Conservation (phyloP, 768 basidiomycete species). For the Podaxis pistillaris region DNA sequence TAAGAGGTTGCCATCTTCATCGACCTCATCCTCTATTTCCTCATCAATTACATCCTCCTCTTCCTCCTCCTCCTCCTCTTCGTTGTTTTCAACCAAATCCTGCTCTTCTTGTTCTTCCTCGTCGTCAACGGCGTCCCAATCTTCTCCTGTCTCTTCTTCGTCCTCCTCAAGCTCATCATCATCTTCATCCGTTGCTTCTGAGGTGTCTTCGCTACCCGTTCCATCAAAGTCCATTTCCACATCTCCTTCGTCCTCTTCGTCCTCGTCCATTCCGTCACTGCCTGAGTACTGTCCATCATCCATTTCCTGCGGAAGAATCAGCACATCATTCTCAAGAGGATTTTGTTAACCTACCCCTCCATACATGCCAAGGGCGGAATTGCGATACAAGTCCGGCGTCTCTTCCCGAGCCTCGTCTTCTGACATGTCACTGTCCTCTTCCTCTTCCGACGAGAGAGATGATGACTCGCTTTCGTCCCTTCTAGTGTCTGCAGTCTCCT, state of each 20-base stretch:
- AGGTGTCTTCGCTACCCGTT: constrained; percentile 80
- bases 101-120: constrained; percentile 75
- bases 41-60: constrained; percentile 55
- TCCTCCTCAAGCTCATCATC: constrained; percentile 56
- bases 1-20: constrained; percentile 28
- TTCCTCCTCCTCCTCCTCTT: constrained; percentile 46
- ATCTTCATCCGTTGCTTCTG: constrained; percentile 67
- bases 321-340: constrained; percentile 6
- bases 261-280: constrained; percentile 80
- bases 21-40: constrained; percentile 41
- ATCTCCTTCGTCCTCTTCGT: constrained; percentile 79
- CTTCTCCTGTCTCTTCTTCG: constrained; percentile 41
- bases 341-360: constrained; percentile 63
- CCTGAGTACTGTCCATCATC: constrained; percentile 69
- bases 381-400: constrained; percentile 92
- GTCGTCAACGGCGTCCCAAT: constrained; percentile 56
- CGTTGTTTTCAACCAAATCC: constrained; percentile 51
- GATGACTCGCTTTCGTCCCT: constrained; percentile 50
- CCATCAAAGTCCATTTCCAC: constrained; percentile 89
- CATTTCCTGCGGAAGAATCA: constrained; percentile 61
- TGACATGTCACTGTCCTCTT: constrained; percentile 55
- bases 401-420: constrained; percentile 65
- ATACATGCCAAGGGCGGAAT: constrained; percentile 96
- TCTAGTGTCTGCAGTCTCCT: constrained; percentile 51
- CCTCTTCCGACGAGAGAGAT: constrained; percentile 39